phyloP scores from a whole-genome alignment of 2,329 filamentous ascomycete species.

The Diaporthe humulicola region DNA sequence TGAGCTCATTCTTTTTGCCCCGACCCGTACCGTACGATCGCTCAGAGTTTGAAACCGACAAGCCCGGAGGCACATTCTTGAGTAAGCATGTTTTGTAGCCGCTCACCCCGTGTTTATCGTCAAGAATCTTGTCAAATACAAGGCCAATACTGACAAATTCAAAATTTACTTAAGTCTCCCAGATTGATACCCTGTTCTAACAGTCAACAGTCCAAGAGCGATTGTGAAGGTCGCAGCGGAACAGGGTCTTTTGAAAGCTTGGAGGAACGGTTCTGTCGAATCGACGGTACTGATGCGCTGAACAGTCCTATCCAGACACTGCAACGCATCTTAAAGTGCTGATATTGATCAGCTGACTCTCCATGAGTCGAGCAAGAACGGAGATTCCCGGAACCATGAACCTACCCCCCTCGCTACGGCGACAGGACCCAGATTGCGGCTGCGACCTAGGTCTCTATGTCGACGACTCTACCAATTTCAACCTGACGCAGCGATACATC shows the following conservation, averaged over 20 bases:
- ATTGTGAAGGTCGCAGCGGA: too few species aligned
- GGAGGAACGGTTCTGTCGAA: too few species aligned
- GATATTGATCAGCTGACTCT: not conserved
- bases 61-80: not conserved
- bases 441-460: not conserved
- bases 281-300: too few species aligned
- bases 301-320: too few species aligned
- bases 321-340: not conserved
- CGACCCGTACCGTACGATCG: too few species aligned
- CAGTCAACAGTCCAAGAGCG: not conserved
- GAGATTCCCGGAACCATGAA: not conserved
- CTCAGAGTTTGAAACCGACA: too few species aligned
- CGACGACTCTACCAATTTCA: not conserved
- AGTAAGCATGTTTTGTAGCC: too few species aligned
- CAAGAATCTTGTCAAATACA: not conserved
- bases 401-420: not conserved
- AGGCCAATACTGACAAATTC: not conserved
- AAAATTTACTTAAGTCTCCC: too few species aligned
- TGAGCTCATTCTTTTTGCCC: not conserved
- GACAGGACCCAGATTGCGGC: not conserved
- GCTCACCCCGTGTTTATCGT: fast-evolving
- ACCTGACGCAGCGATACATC: not conserved
- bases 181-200: too few species aligned
- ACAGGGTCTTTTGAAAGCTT: too few species aligned
- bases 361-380: not conserved